Conservation (phyloP, 2,329 filamentous ascomycete genomes). For the Drechslerella stenobrocha region DNA sequence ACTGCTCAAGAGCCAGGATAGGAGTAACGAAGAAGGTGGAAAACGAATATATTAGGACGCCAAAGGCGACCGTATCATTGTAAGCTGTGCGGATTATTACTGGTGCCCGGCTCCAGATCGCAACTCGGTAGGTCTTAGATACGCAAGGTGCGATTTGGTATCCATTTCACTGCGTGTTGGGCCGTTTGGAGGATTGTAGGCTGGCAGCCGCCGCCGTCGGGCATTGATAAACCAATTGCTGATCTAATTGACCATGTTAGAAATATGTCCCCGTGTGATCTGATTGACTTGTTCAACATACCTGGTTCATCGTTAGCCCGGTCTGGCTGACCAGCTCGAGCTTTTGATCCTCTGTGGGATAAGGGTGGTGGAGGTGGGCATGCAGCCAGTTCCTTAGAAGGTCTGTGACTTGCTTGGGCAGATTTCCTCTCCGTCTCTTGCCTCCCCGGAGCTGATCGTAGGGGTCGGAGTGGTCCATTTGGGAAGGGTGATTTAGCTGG, state of each 20-base stretch:
- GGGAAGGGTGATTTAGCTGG: constrained; percentile 47
- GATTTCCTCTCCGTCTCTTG: constrained; percentile 72
- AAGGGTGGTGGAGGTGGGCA: constrained; percentile 76
- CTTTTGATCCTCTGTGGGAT: constrained; percentile 86
- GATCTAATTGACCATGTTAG: constrained; percentile 58
- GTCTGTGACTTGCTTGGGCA: constrained; percentile 87
- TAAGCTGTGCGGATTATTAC: constrained; percentile 12
- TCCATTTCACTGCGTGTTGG: constrained; percentile 31
- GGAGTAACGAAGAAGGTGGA: neutral
- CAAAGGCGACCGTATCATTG: constrained; percentile 3
- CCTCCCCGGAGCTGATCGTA: constrained; percentile 53
- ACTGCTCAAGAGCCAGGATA: neutral
- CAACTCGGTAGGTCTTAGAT: constrained; percentile 37
- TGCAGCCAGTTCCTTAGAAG: constrained; percentile 79
- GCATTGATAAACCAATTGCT: constrained; percentile 84
- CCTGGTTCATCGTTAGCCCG: constrained; percentile 67
- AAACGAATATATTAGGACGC: constrained; percentile 11
- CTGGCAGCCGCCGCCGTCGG: constrained; percentile 66
- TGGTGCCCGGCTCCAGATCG: constrained; percentile 33
- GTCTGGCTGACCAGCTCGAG: constrained; percentile 76
- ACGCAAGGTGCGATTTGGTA: constrained; percentile 37
- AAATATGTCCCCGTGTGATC: neutral
- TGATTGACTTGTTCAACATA: constrained; percentile 32
- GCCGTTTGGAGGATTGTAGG: constrained; percentile 26
- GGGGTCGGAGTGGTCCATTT: constrained; percentile 51